Evolutionary conservation across 768 basidiomycete genomes (phyloP).

Genomic region (Amanita muscaria): DNA sequence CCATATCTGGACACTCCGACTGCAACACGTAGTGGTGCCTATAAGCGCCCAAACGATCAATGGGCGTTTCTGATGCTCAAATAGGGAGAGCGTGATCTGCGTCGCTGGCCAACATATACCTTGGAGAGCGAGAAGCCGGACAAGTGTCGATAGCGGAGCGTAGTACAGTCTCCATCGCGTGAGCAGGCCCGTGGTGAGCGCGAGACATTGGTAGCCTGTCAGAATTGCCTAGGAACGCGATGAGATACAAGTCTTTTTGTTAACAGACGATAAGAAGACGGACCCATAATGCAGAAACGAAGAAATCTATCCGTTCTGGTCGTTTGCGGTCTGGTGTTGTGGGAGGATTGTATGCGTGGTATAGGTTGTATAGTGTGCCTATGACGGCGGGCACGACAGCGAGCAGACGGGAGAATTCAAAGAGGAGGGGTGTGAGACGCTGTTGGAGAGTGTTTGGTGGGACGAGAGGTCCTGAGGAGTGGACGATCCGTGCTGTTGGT

Average conservation of each 20-base stretch:
- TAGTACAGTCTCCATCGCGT: slow-evolving; percentile 91
- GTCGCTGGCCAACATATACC: slow-evolving; percentile 82
- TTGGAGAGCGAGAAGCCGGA: slow-evolving; percentile 86
- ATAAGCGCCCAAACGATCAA: slow-evolving; percentile 88
- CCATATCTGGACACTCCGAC: slow-evolving; percentile 86
- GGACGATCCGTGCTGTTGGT: slow-evolving; percentile 58
- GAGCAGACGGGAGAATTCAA: slow-evolving; percentile 61
- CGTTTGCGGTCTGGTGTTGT: slow-evolving; percentile 29
- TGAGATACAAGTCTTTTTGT: too few relatives aligned
- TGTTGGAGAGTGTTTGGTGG: slow-evolving; percentile 39
- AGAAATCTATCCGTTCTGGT: slow-evolving; percentile 54
- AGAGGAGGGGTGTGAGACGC: slow-evolving; percentile 49
- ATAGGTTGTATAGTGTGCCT: slow-evolving; percentile 56
- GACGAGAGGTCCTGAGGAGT: slow-evolving; percentile 41
- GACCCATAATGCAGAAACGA: slow-evolving; percentile 69
- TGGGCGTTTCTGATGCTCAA: slow-evolving; percentile 63
- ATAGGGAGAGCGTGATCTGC: slow-evolving; percentile 68
- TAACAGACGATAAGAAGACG: slow-evolving; percentile 11
- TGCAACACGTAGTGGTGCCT: slow-evolving; percentile 79
- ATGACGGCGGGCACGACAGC: slow-evolving; percentile 66
- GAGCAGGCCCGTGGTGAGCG: slow-evolving; percentile 81
- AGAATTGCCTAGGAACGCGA: slow-evolving; percentile 55
- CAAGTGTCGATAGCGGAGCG: slow-evolving; percentile 76
- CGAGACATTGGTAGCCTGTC: slow-evolving; percentile 85
- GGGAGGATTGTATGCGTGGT: slow-evolving; percentile 40